Evolutionary conservation across 2,329 filamentous ascomycete genomes (phyloP), one percentile per base, ranked within the genome.

Genomic region (Cercospora sojina): DNA sequence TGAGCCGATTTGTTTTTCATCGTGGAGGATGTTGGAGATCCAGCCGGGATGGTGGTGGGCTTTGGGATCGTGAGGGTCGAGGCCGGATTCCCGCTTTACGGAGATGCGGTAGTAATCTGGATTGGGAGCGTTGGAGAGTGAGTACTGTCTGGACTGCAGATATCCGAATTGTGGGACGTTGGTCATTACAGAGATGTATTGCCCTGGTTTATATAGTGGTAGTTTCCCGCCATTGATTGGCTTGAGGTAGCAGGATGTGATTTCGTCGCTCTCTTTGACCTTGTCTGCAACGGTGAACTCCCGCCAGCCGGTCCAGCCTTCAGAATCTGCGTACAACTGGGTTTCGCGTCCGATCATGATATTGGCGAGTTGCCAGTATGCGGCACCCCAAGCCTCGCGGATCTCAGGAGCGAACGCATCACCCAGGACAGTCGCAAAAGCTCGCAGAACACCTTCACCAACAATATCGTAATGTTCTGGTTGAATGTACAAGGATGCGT

Each of bases 281-380:
- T 91, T 91, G 64, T 85, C 80, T 57, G 82, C 81, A 66, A 93
- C 86, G 60, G 81, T 84, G 79, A 93, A 91, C 25, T 87, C 83
- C 27, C 88, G 84, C 87, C 89, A 92, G 58, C 85, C 83, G 16
- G 81, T 83, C 90, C 90, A 92, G 31, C 80, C 79, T n/a, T 83
- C 80, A 59, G 86, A 86, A 32, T 84, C 80, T 38, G 83, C 79
- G 78, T 91, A 91, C 56, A 92, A 79, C 66, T 86, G 81, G 4
- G 80, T 81, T 76, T 92, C 90, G 59, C 87, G 84, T 20, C 81
- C 83, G 71, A 91, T 91, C 80, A 92, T 86, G 80, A 92, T 86
- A 76, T 88, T 84, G 27, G 90, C 90, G 25, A 93, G 85, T 72
- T 91, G 83, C 84, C 86, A 88, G 79, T 92, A 93, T 1, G 90